Base-by-base conservation (phyloP, 176 grass and related monocot species). In the sorghum (Sorghum bicolor) region DNA sequence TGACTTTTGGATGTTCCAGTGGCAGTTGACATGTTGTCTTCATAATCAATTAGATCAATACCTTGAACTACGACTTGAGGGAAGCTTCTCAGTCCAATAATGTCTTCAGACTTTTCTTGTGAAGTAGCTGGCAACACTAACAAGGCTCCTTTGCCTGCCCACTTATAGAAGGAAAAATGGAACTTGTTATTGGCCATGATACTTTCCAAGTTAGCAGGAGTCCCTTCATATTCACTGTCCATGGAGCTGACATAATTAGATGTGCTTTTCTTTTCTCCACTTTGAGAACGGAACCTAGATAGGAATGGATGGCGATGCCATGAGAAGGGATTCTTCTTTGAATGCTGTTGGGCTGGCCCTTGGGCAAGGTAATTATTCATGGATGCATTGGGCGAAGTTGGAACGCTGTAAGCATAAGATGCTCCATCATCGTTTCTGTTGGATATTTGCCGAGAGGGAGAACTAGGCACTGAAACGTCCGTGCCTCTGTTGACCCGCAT, bases 121-220 rank as follows among this genome's bases (percentile, higher is more conserved):
- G 34, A 64, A 24, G 50, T 78, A 88, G 72, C 76, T 88, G 88
- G 91, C 68, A 98, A 31, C 44, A 85, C 79, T 30, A 99, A 87
- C 25, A 87, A 85, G 48, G 89, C 89, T 39, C 96, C 93, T 94
- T 94, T 94, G 40, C 91, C 83, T 5, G 84, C 91, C 96, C 96
- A 99, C 67, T 85, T 96, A 24, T 94, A 94, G 60, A 96, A 90
- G 12, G 96, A 94, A 85, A 99, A 99, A 86, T 99, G 93, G 61
- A 96, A 96, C 32, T 92, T 80, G 68, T 72, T 84, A 75, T 26
- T 88, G 76, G 8, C 85, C 38, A 84, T 84, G 41, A 82, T 84
- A 85, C 44, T 91, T 66, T 93, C 88, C 32, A 89, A 52, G 67
- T 82, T 91, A 70, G 43, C 62, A 75, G 82, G 68, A 86, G 86